These are phyloP conservation scores for Lasiodiplodia citricola DNA, from an alignment of 2,329 filamentous ascomycete species.

Conservation along the genomic window DNA sequence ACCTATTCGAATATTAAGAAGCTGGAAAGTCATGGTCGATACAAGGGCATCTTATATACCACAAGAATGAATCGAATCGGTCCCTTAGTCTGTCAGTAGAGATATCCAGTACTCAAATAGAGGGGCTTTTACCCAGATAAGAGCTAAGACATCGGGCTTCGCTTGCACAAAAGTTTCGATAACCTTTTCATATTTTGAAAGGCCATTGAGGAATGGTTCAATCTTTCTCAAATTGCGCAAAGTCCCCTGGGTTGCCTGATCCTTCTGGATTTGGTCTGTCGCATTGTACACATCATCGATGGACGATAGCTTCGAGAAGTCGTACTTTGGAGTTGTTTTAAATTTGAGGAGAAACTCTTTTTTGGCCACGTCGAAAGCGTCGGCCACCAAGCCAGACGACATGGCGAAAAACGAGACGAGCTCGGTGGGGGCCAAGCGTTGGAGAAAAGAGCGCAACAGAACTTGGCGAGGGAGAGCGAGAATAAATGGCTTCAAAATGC, in stretches of 20 bases:
- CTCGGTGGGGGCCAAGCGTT: too few species aligned
- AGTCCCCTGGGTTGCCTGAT: conserved; percentile 35
- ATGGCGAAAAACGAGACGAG: too few species aligned
- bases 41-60: background rate
- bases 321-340: background rate
- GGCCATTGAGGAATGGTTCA: conserved; percentile 37
- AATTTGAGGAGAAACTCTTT: background rate
- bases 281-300: conserved; percentile 43
- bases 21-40: too few species aligned
- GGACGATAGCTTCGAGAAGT: background rate
- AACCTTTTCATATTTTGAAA: conserved; percentile 35
- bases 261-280: conserved; percentile 41
- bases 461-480: too few species aligned
- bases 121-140: conserved; percentile 38
- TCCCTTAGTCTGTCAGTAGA: conserved; percentile 28
- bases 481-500: too few species aligned
- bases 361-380: background rate
- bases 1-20: conserved; percentile 13
- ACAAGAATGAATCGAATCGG: conserved; percentile 40
- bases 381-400: background rate
- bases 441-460: too few species aligned
- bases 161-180: conserved; percentile 41
- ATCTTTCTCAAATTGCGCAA: conserved; percentile 42
- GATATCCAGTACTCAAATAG: background rate
- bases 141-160: conserved; percentile 40